A percentile compares a stretch with the other conserved stretches of the same genome.
Conservation (phyloP, 1,139 yeast species). For the Taiozyma sp. region DNA sequence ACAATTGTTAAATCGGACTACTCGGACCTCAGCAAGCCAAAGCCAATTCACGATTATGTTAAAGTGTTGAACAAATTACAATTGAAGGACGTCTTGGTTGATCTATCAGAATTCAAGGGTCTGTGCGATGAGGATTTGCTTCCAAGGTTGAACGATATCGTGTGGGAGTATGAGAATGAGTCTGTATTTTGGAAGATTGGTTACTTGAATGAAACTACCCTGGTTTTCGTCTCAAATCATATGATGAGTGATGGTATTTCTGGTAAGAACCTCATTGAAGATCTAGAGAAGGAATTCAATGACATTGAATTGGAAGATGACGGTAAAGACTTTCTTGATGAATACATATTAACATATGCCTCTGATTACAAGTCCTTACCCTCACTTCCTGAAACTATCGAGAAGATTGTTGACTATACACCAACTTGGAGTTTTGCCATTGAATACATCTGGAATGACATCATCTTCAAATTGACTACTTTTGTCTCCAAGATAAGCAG, state of each 20-base stretch:
- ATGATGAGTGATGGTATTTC: constrained; percentile 17
- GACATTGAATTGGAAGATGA: not conserved
- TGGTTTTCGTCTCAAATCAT: constrained; percentile 16
- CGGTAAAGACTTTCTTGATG: not conserved
- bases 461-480: constrained; percentile 4
- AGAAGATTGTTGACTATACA: constrained; percentile 6
- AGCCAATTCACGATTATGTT: constrained; percentile 15
- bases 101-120: not conserved
- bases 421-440: constrained; percentile 12
- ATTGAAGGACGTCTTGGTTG: constrained; percentile 11
- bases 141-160: constrained; percentile 7
- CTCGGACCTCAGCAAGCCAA: constrained; percentile 11
- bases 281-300: constrained; percentile 9
- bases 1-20: constrained; percentile 15
- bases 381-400: constrained; percentile 14
- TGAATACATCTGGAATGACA: constrained; percentile 7
- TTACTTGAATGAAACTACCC: constrained; percentile 10
- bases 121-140: constrained; percentile 4
- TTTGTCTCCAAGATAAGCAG: not conserved
- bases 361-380: constrained; percentile 6
- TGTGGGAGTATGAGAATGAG: constrained; percentile 15
- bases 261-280: constrained; percentile 12
- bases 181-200: constrained; percentile 16
- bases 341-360: constrained; percentile 7
- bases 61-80: constrained; percentile 11